Evolutionary conservation across 345 rosid species (phyloP), one percentile per base, ranked within the genome.

Genomic region (Populus alba): DNA sequence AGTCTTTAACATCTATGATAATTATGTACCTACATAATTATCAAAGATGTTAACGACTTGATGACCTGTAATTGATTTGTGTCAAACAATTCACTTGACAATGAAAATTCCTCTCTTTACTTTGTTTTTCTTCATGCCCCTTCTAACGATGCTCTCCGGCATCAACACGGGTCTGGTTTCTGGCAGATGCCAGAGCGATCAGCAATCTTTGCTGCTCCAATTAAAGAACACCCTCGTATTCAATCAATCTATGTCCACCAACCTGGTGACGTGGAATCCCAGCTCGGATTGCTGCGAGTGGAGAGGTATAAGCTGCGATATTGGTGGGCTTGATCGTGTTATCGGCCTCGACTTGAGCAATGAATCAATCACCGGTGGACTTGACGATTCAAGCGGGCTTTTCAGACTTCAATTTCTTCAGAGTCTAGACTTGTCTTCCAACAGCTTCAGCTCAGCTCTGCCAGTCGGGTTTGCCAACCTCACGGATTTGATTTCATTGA

Each of bases 301-400:
- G 90, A 23, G 37, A 3, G 92, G 94, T 12, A 85, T 90, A 35
- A 66, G 39, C 16, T 90, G 94, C 25, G 78, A 87, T 76, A 75
- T 0, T 1, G 77, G 57, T 62, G 89, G 81, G 65, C 77, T 25
- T 27, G 88, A 83, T 65, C 77, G 16, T 53, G 90, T 90, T 37
- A 72, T 38, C 23, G 84, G 77, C 2, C 82, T 91, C 3, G 81
- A 89, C 74, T 79, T 91, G 79, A 87, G 86, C 27, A 25, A 25
- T 25, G 27, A 25, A 25, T 25, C 27, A 25, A 25, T 25, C 27
- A 25, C 27, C 27, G 27, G 27, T 25, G 27, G 27, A 62, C 17
- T 88, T 69, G 80, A 86, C 2, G 67, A 63, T 39, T 71, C 91
- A n/a, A 73, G 70, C 41, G 72, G 66, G n/a, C 79, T 91, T n/a